A percentile compares a stretch with the other conserved stretches of the same genome.
Evolutionary conservation across 164 flowering plant genomes (phyloP).

Genomic region (Kalanchoe fedtschenkoi): DNA sequence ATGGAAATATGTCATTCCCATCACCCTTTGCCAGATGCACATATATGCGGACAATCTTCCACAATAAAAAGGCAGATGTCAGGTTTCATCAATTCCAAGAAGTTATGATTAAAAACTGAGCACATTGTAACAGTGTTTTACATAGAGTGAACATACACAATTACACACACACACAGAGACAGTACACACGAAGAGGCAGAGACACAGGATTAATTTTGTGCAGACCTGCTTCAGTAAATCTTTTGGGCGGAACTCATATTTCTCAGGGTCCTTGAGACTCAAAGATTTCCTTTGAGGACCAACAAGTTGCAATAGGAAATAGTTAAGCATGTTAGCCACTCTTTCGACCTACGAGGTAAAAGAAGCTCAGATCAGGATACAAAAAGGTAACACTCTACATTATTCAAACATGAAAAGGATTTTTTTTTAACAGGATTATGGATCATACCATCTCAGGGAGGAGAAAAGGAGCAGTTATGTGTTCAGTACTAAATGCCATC

Average conservation of each 20-base stretch:
- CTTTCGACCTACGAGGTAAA: constrained; percentile 71
- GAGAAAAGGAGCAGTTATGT: constrained; percentile 84
- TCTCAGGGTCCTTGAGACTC: constrained; percentile 81
- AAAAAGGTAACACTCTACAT: background rate
- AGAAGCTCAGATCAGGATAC: constrained; percentile 14
- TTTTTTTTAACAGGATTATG: background rate
- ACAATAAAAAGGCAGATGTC: constrained; percentile 7
- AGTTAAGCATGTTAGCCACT: constrained; percentile 96
- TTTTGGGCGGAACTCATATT: constrained; percentile 91
- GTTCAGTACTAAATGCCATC: constrained; percentile 91
- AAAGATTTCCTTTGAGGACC: constrained; percentile 95
- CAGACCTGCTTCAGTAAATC: constrained; percentile 81
- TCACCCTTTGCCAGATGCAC: constrained; percentile 93
- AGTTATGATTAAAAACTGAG: background rate
- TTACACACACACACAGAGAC: no score
- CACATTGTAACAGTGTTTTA: constrained; percentile 30
- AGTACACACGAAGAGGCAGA: background rate
- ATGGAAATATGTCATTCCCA: constrained; percentile 59
- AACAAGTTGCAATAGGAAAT: constrained; percentile 86
- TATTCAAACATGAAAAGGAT: constrained; percentile 17
- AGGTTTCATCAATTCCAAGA: background rate
- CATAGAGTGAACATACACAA: constrained; percentile 9
- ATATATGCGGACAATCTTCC: constrained; percentile 83
- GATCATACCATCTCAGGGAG: constrained; percentile 89
- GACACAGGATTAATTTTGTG: constrained; percentile 19